Evolutionary conservation across 305 asterid species (phyloP).

Genomic region (Andrographis paniculata): DNA sequence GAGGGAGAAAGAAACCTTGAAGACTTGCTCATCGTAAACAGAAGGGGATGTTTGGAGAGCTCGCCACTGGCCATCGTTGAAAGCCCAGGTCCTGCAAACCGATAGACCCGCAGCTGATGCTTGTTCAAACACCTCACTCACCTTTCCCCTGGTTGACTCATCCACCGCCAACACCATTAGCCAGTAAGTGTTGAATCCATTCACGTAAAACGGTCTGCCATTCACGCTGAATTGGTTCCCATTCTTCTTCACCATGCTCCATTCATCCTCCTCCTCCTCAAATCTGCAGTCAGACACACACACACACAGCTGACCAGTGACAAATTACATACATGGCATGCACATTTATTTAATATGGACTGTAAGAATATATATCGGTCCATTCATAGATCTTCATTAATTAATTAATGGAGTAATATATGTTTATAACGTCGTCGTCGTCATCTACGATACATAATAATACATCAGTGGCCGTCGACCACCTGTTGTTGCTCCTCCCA

Average conservation of each 20-base stretch:
- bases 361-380: too few relatives aligned
- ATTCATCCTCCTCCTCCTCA: slow-evolving; percentile 34
- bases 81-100: slow-evolving; percentile 94
- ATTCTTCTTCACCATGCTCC: slow-evolving; percentile 62
- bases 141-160: slow-evolving; percentile 68
- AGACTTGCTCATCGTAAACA: slow-evolving; percentile 72
- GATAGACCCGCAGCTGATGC: slow-evolving; percentile 73
- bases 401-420: too few relatives aligned
- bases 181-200: slow-evolving; percentile 99
- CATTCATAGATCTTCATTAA: too few relatives aligned
- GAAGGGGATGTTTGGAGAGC: slow-evolving; percentile 84
- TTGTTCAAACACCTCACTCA: slow-evolving; percentile 62
- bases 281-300: too few relatives aligned
- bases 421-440: not conserved
- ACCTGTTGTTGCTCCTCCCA: slow-evolving; percentile 12
- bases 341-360: too few relatives aligned
- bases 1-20: slow-evolving; percentile 36
- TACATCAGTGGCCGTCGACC: too few relatives aligned
- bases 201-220: slow-evolving; percentile 73
- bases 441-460: too few relatives aligned
- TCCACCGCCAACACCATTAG: slow-evolving; percentile 83
- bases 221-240: slow-evolving; percentile 63
- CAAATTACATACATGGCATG: too few relatives aligned
- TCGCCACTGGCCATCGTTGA: slow-evolving; percentile 91
- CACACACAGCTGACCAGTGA: too few relatives aligned